These are phyloP conservation scores for Medicago truncatula DNA, from an alignment of 306 rosid genomes.

Conservation along the genomic window MtrunA17r5.0-ANR NC_053043.1:45318001-45318500, in stretches of 20 bases:
- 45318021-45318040: slow-evolving; percentile 31
- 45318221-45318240: slow-evolving; percentile 14
- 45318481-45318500: no score
- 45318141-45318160: background rate
- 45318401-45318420: no score
- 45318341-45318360: no score
- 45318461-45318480: no score
- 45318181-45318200: background rate
- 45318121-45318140: background rate
- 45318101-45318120: background rate
- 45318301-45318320: background rate
- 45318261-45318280: background rate
- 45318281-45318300: background rate
- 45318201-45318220: slow-evolving; percentile 9
- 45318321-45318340: background rate
- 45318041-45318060: slow-evolving; percentile 50
- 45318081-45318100: background rate
- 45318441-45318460: no score
- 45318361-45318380: no score
- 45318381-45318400: no score
- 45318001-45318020: slow-evolving; percentile 29
- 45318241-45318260: background rate
- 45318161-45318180: background rate
- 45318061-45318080: slow-evolving; percentile 52
- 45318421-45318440: no score